These are phyloP conservation scores for Russula sp. DNA, from an alignment of 768 basidiomycete genomes.

Conservation along the genomic window DNA sequence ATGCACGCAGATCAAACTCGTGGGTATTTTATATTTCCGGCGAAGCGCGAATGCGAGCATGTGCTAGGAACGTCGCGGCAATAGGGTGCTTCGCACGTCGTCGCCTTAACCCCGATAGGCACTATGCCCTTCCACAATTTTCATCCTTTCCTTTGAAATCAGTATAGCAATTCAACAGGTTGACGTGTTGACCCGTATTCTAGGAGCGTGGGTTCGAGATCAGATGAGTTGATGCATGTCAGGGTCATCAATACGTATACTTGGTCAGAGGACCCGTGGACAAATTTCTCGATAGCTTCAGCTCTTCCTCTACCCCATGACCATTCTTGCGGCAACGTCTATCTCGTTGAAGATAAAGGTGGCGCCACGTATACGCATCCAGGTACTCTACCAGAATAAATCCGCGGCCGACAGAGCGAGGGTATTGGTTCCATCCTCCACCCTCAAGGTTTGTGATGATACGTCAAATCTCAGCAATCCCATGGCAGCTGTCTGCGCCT, in stretches of 20 bases:
- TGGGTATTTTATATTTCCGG: neutral
- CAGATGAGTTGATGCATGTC: neutral
- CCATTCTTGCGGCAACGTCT: neutral
- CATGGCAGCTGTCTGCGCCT: neutral
- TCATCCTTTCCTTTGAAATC: neutral
- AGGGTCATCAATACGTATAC: neutral
- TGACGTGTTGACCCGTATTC: too few relatives aligned
- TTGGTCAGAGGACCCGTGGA: neutral
- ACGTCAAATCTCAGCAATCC: neutral
- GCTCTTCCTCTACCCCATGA: neutral
- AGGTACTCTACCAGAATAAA: neutral
- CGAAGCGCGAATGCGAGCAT: neutral
- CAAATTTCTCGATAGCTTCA: neutral
- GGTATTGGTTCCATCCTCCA: neutral
- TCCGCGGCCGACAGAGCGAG: constrained; percentile 1
- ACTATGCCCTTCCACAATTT: neutral
- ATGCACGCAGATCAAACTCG: neutral
- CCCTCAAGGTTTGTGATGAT: neutral
- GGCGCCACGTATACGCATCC: neutral
- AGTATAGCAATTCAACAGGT: too few relatives aligned
- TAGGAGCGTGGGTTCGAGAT: neutral
- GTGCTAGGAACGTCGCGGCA: constrained; percentile 1
- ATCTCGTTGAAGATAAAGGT: neutral
- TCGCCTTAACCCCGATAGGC: constrained; percentile 8
- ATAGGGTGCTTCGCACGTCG: constrained; percentile 1